These are phyloP conservation scores for Aspergillus alliaceus DNA, from an alignment of 2,329 filamentous ascomycete genomes.

Conservation along the genomic window DNA sequence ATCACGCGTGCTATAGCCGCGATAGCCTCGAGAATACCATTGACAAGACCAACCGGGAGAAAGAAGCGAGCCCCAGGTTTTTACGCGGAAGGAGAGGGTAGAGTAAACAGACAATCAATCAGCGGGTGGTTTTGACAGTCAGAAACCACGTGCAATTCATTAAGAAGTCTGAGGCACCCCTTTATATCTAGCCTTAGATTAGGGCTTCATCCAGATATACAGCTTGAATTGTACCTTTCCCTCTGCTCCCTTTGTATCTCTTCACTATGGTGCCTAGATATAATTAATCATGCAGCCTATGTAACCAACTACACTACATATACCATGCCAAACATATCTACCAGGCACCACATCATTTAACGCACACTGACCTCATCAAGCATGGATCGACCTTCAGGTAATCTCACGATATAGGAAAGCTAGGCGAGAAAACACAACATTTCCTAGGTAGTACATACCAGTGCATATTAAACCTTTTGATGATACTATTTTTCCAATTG, in stretches of 20 bases:
- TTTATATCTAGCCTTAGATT: no score
- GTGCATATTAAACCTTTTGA: not conserved
- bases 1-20: not conserved
- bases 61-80: no score
- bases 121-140: no score
- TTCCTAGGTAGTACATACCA: not conserved
- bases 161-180: no score
- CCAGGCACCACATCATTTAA: not conserved
- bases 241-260: not conserved
- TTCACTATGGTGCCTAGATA: no score
- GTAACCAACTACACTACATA: no score
- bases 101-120: no score
- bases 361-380: not conserved
- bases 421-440: not conserved
- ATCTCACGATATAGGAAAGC: conserved; percentile 4
- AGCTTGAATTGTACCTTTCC: not conserved
- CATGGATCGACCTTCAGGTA: not conserved
- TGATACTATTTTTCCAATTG: not conserved
- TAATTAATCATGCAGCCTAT: no score
- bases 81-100: no score
- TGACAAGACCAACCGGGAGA: not conserved
- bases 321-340: not conserved
- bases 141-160: not conserved
- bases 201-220: not conserved
- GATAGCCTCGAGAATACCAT: not conserved